Evolutionary conservation across 306 rosid species (phyloP).

Genomic region (Begonia fuchsioides): DNA sequence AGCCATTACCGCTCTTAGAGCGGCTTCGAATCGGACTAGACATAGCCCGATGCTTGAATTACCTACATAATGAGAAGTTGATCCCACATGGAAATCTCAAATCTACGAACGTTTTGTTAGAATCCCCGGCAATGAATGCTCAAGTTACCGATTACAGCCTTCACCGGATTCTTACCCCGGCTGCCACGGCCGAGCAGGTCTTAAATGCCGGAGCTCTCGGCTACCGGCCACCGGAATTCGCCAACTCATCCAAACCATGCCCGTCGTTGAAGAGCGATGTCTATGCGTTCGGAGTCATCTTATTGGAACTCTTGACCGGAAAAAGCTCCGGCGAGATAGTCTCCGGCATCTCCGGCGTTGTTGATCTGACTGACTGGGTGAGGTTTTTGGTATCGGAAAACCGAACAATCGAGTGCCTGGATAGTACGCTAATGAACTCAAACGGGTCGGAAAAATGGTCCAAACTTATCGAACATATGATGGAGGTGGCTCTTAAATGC

Average conservation of each 20-base stretch:
- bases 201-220: constrained; percentile 63
- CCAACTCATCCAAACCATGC: constrained; percentile 51
- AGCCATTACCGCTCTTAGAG: constrained; percentile 35
- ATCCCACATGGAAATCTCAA: constrained; percentile 83
- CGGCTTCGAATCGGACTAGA: constrained; percentile 42
- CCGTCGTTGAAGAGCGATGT: constrained; percentile 75
- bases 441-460: constrained; percentile 7
- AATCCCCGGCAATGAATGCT: constrained; percentile 29
- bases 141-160: constrained; percentile 56
- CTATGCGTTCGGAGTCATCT: constrained; percentile 58
- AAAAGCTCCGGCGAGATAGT: constrained; percentile 44
- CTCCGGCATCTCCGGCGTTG: constrained; percentile 39
- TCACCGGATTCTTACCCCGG: constrained; percentile 49
- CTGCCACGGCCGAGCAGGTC: constrained; percentile 69
- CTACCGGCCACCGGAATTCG: constrained; percentile 66
- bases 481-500: constrained; percentile 55
- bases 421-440: constrained; percentile 29
- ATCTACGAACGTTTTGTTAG: constrained; percentile 58
- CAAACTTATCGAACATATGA: constrained; percentile 36
- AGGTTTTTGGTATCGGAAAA: constrained; percentile 33
- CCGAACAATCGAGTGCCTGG: constrained; percentile 43
- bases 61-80: constrained; percentile 56
- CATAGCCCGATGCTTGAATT: constrained; percentile 42
- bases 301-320: constrained; percentile 70
- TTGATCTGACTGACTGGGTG: constrained; percentile 59